Conservation (phyloP, 139 green algal species). For the Coelastrella sp. region DNA sequence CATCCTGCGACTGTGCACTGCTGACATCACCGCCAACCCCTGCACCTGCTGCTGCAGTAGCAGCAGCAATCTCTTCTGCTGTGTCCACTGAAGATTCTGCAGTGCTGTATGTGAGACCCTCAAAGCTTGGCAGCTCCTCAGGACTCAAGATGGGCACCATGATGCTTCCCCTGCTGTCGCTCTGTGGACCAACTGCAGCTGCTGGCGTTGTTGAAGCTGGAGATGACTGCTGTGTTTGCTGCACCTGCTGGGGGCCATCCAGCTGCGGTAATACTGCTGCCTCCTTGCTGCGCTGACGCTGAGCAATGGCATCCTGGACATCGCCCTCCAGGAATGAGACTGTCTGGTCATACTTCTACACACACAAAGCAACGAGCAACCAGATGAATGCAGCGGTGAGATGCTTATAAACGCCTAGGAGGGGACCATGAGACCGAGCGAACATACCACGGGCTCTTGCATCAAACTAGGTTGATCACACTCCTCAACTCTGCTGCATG, state of each 20-base stretch:
- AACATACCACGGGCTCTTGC: no score
- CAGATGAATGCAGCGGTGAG: background rate
- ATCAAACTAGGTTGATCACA: no score
- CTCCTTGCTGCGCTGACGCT: conserved; percentile 25
- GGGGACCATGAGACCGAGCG: no score
- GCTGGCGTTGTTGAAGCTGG: background rate
- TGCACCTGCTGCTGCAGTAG: background rate
- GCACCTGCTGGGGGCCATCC: conserved; percentile 1
- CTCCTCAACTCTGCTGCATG: no score
- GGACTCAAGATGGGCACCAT: conserved; percentile 40
- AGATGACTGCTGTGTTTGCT: conserved; percentile 6
- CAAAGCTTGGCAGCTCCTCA: conserved; percentile 24
- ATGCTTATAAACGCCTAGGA: no score
- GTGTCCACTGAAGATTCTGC: background rate
- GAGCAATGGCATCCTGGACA: conserved; percentile 17
- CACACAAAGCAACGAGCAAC: background rate
- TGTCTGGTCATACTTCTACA: conserved; percentile 41
- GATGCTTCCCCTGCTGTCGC: conserved; percentile 11
- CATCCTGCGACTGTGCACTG: background rate
- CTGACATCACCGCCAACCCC: background rate
- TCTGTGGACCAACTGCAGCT: background rate
- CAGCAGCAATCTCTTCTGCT: background rate
- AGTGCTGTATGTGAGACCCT: background rate
- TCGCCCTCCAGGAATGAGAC: conserved; percentile 23
- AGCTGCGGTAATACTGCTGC: conserved; percentile 3